Evolutionary conservation across 495 filamentous ascomycete species (phyloP), one percentile per base, ranked within the genome.

Genomic region (Pseudevernia furfuracea): DNA sequence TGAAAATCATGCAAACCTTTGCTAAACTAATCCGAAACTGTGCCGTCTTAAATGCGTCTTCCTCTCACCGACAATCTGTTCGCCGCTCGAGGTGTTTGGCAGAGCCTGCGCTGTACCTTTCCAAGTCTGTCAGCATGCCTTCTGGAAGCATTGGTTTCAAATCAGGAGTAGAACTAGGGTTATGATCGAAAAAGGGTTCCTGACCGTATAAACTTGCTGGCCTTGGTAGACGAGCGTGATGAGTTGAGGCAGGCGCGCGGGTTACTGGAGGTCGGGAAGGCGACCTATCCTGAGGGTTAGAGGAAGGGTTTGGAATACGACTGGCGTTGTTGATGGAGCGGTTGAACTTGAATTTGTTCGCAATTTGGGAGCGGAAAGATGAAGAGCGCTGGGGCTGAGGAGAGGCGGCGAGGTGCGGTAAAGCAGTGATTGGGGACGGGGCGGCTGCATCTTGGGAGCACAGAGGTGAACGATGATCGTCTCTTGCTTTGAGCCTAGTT

Each of bases 121-220:
- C 9, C 41, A 38, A 6, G 14, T 59, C 21, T 62, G 59, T 68
- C 30, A 68, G 66, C 66, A 59, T 68, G 30, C 34, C 11, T 21
- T 39, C 28, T 46, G 62, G 66, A 34, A 68, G 59, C 4, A 62
- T 23, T 14, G 62, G 59, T 17, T 28, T 46, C 21, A 65, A 28
- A 14, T 52, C 30, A 17, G 44, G 41, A 43, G 59, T 41, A 52
- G 58, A 17, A 62, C 4, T 28, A 28, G 53, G 52, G n/a, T 1
- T 52, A 25, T 44, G 17, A 44, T 34, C 14, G n/a, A 46, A 39
- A 36, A 49, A n/a, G 57, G 53, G 49, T 30, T 60, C 44, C 62
- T 68, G 62, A 68, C 66, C 66, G 43, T 64, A 64, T 4, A 64
- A 59, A 28, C 62, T 64, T 37, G 62, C n/a, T 2, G 62, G 62